A percentile compares a stretch with the other conserved stretches of the same genome.
Evolutionary conservation across 495 filamentous ascomycete genomes (phyloP).

Genomic region (Polyplosphaeria fusca): DNA sequence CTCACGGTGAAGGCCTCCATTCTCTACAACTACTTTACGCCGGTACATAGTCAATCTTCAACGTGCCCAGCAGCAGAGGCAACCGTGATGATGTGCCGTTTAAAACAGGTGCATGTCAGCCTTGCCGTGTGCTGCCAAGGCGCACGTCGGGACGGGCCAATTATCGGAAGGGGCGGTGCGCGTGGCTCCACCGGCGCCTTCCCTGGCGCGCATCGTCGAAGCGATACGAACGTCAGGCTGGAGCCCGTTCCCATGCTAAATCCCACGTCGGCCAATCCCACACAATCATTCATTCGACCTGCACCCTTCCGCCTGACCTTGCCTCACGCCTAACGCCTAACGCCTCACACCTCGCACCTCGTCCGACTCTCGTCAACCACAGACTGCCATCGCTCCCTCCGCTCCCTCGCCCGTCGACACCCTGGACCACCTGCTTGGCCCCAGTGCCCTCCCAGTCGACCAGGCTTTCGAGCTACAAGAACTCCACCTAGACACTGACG

Average conservation of each 20-base stretch:
- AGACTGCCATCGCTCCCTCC: background rate
- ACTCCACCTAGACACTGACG: slow-evolving; percentile 4
- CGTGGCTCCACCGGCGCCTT: no score
- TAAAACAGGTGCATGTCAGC: no score
- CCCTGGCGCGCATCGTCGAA: background rate
- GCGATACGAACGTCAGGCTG: background rate
- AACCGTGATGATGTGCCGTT: no score
- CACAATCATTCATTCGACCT: background rate
- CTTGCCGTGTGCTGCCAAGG: no score
- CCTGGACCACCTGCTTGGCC: slow-evolving; percentile 1
- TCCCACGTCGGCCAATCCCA: background rate
- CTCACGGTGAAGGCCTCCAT: no score
- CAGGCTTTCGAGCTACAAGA: slow-evolving; percentile 30
- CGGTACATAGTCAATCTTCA: no score
- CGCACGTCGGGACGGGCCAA: no score
- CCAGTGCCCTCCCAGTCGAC: background rate
- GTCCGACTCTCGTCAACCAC: background rate
- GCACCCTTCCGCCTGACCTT: background rate
- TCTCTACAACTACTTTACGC: no score
- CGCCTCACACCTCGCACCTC: background rate
- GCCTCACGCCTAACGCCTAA: background rate
- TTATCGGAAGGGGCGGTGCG: no score
- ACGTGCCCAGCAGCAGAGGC: no score
- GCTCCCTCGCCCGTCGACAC: background rate
- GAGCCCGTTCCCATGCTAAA: background rate